Base-by-base conservation (phyloP, 2,329 filamentous ascomycete species). In the Fusarium tjaetaba region DNA sequence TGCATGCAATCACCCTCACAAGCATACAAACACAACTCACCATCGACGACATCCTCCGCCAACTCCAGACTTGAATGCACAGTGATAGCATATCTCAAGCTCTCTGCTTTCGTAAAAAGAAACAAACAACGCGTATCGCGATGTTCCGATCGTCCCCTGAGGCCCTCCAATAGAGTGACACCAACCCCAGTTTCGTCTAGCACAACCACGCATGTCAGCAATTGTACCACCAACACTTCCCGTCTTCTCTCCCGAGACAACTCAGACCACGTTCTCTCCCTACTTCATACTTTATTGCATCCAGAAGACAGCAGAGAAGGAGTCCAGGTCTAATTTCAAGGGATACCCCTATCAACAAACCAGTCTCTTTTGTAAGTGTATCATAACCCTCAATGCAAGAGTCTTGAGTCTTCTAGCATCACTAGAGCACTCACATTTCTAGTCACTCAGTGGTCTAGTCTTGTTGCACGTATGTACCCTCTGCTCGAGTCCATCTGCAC, bases 121-220 rank as follows among this genome's bases (percentile, higher is more conserved):
- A 56, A 41, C 20, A 51, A 46, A 7, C 20, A 22, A 2, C 8
- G 8, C 2, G 16, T 36, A 32, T 42, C 26, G 55, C 34, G 39
- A 51, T 24, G 34, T 49, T 30, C 41, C 48, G 39, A 60, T 53
- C 28, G 5, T 32, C 58, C 51, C 62, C 51, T 62, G 68, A 68
- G 68, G 59, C 67, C 66, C 42, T 53, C 59, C 46, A 39, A 15
- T 22, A 26, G 7, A 13, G 68, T 34, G 56, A 39, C 48, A 65
- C 58, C 30, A 65, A 48, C 41, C 48, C 55, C 39, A 57, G 22
- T 49, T 36, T 30, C 28, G 20, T 5, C 26, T 51, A 67, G 28
- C 43, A 62, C 58, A 59, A 51, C 41, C 28, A 45, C 42, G 42
- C 59, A 60, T 52, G 43, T 61, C 42, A 45, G 28, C 65, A 59